phyloP scores from a whole-genome alignment of 768 basidiomycete genomes.

The Steccherinum ochraceum region DNA sequence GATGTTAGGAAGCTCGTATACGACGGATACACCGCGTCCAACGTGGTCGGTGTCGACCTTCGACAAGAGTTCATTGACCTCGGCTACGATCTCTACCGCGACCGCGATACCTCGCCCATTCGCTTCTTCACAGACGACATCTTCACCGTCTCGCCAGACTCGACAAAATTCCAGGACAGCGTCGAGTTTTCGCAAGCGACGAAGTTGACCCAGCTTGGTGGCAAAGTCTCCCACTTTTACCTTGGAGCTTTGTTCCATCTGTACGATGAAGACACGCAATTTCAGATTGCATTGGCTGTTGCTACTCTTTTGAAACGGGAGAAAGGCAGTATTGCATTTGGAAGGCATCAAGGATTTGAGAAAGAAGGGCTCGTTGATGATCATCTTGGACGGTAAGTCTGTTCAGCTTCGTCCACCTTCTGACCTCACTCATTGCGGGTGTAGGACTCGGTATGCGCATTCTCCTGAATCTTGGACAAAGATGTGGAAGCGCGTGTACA shows the following conservation, averaged over 20 bases:
- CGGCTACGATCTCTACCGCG: conserved; percentile 23
- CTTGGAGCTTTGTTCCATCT: conserved; percentile 29
- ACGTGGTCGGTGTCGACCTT: conserved; percentile 24
- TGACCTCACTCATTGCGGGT: too few relatives aligned
- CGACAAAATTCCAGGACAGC: background rate
- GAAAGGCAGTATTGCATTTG: conserved; percentile 25
- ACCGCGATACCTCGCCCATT: conserved; percentile 17
- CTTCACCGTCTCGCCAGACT: conserved; percentile 17
- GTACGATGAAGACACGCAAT: conserved; percentile 27
- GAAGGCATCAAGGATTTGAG: conserved; percentile 23
- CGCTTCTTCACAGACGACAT: conserved; percentile 26
- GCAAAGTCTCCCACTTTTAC: conserved; percentile 23
- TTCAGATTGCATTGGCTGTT: conserved; percentile 24
- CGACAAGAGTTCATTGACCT: conserved; percentile 23
- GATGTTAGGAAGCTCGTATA: conserved; percentile 27
- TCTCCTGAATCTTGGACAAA: conserved; percentile 23
- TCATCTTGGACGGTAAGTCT: conserved; percentile 16
- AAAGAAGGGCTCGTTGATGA: conserved; percentile 24
- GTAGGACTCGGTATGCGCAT: conserved; percentile 24
- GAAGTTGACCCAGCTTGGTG: conserved; percentile 18
- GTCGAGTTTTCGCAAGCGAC: conserved; percentile 5
- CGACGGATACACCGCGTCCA: conserved; percentile 25
- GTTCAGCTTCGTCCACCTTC: background rate
- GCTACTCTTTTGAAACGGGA: conserved; percentile 17
- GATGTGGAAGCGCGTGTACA: conserved; percentile 24